Base-by-base conservation (phyloP, 1,284 basidiomycete genomes). In the Trichosporon sp. region DNA sequence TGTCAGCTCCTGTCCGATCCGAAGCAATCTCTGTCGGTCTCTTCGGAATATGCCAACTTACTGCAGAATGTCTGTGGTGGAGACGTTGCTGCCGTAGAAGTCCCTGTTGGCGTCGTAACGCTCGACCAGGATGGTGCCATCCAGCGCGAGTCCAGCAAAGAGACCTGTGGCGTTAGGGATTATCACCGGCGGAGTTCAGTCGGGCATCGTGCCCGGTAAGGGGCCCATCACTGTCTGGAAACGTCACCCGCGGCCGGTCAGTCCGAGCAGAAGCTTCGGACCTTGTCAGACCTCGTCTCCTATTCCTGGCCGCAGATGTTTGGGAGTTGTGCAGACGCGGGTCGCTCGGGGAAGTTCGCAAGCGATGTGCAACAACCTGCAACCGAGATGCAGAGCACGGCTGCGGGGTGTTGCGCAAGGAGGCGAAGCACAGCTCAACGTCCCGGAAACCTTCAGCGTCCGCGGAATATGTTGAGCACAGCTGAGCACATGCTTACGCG, bases 111-210 rank as follows among this genome's bases (percentile, higher is more conserved):
- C 91, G 80, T 98, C 95, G 81, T 93, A 95, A 76, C 96, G 89
- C 83, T 98, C 96, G 70, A 99, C 92, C 68, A 99, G 87, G 56
- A 88, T 92, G 0, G 96, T 98, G 1, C 97, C 97, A 82, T 99
- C 97, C 62, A 99, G 86, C 2, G 93, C 95, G 62, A 99, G 83
- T 27, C 96, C 96, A 2, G 95, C 96, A 76, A 96, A 99, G 56
- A 99, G 87, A 73, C 95, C 95, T 93, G 62, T 51, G 47, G 47
- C 23, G 21, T 51, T 51, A 51, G 47, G 6, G 25, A 58, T 27
- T 7, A 13, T 31, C n/a, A 32, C 6, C 9, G 32, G 11, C 21
- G 18, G 11, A 62, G 7, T n/a, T n/a, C n/a, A n/a, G n/a, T n/a
- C n/a, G n/a, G 18, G 4, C 4, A 15, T 18, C 5, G 4, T 53